A percentile compares a stretch with the other conserved stretches of the same genome.
Conservation (phyloP, 805 yeast species). For the Teunomyces aglyptinius region DNA sequence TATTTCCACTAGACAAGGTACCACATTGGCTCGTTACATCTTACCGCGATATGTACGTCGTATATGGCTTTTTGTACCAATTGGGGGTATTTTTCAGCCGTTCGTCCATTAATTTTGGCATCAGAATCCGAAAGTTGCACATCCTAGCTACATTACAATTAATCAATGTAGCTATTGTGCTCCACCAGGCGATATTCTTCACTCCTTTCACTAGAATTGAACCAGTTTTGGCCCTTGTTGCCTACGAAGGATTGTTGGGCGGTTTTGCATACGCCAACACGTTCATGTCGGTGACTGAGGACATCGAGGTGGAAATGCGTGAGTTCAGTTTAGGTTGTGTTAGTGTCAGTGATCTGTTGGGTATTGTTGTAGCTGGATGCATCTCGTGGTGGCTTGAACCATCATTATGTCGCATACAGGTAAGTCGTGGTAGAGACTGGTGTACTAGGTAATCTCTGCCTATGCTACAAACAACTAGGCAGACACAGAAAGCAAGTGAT, state of each 20-base stretch:
- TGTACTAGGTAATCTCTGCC: slow-evolving; percentile 35
- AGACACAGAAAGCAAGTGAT: no score
- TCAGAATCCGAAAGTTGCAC: slow-evolving; percentile 60
- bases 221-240: slow-evolving; percentile 57
- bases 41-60: slow-evolving; percentile 85
- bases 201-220: slow-evolving; percentile 59
- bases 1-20: slow-evolving; percentile 68
- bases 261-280: slow-evolving; percentile 91
- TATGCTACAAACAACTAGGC: no score
- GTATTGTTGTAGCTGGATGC: slow-evolving; percentile 78
- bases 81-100: slow-evolving; percentile 90
- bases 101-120: slow-evolving; percentile 66
- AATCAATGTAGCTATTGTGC: slow-evolving; percentile 55
- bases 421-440: slow-evolving; percentile 73
- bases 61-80: slow-evolving; percentile 87
- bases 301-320: slow-evolving; percentile 36
- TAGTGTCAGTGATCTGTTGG: slow-evolving; percentile 80
- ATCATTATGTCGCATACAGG: slow-evolving; percentile 67
- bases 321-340: slow-evolving; percentile 78
- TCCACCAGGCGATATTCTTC: slow-evolving; percentile 63
- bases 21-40: slow-evolving; percentile 57
- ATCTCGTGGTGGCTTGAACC: slow-evolving; percentile 76
- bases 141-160: slow-evolving; percentile 65
- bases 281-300: slow-evolving; percentile 70
- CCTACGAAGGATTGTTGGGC: slow-evolving; percentile 89